These are phyloP conservation scores for Lunularia cruciata DNA, from an alignment of 225 moss, liverwort and hornwort genomes.

Conservation along the genomic window DNA sequence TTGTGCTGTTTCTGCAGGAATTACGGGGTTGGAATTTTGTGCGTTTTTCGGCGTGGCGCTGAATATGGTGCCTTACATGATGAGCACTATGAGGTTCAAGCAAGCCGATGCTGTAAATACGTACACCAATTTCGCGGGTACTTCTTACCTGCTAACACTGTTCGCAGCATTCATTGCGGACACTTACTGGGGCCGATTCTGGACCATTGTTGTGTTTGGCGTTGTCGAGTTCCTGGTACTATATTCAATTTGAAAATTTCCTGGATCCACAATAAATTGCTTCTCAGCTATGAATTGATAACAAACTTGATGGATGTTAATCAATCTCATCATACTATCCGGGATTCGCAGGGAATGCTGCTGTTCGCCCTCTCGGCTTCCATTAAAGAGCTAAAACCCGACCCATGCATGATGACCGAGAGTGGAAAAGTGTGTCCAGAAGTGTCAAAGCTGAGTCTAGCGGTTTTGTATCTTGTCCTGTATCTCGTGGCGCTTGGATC, in stretches of 20 bases:
- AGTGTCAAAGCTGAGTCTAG: slow-evolving; percentile 11
- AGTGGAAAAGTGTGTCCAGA: slow-evolving; percentile 9
- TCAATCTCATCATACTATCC: too few species aligned
- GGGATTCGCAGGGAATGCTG: slow-evolving; percentile 27
- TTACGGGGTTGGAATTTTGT: slow-evolving; percentile 22
- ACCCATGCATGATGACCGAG: slow-evolving; percentile 2
- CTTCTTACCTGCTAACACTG: slow-evolving; percentile 22
- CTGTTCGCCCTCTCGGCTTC: slow-evolving; percentile 17
- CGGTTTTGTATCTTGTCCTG: slow-evolving; percentile 14
- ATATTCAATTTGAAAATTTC: neutral
- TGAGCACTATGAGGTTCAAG: slow-evolving; percentile 22
- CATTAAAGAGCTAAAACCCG: slow-evolving; percentile 12
- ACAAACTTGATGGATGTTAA: too few species aligned
- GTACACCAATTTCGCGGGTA: slow-evolving; percentile 29
- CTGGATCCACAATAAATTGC: too few species aligned
- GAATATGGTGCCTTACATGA: slow-evolving; percentile 27
- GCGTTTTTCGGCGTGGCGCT: slow-evolving; percentile 18
- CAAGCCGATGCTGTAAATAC: slow-evolving; percentile 25
- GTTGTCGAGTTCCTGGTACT: slow-evolving; percentile 24
- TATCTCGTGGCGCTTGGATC: slow-evolving; percentile 16
- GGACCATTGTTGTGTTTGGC: slow-evolving; percentile 17
- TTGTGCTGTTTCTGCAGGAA: slow-evolving; percentile 3
- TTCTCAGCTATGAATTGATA: too few species aligned
- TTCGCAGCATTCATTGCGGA: slow-evolving; percentile 28
- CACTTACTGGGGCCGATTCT: slow-evolving; percentile 33